Base-by-base conservation (phyloP, 2,329 filamentous ascomycete genomes). In the Aspergillus uvarum region DNA sequence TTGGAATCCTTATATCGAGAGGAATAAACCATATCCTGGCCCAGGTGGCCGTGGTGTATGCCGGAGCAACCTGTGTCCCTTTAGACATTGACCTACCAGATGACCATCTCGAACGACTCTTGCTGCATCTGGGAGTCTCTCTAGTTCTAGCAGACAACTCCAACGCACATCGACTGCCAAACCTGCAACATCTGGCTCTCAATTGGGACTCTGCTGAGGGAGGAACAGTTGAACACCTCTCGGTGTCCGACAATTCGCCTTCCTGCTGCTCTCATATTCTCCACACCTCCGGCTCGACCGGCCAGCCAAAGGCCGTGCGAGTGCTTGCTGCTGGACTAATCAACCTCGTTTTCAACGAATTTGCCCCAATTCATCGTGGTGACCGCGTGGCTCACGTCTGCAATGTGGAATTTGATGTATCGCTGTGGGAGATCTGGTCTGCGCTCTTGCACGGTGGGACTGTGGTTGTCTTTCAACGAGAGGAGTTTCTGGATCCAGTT, bases 1-100 rank as follows among this genome's bases (percentile, higher is more conserved):
- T 70, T n/a, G 68, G 62, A 4, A 65, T 69, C 35, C 31, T 68
- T 5, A 62, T 63, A 7, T 53, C 57, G 16, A 63, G 59, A 48
- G 67, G 68, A 1, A 42, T 65, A 14, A 26, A 24, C n/a, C 59
- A 69, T 29, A 56, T 66, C 6, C 47, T 70, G 12, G 54, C 67
- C 14, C 69, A 71, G 47, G 38, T 70, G 14, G 68, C 66, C 4
- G 56, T 71, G n/a, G 49, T 68, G 8, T 65, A 65, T 50, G 67
- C 66, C 5, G 68, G 67, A 2, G 67, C 62, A 2, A 68, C 56
- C 4, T 68, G 67, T 49, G 64, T 63, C 16, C 63, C 68, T 6
- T 54, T 70, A 29, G 68, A 71, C 51, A 60, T 64, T 12, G 53
- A 54, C 1, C 47, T 69, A 21, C 63, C 66, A n/a, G 62, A 69